Evolutionary conservation across 306 rosid species (phyloP).

Genomic region (Pachyrhizus erosus): DNA sequence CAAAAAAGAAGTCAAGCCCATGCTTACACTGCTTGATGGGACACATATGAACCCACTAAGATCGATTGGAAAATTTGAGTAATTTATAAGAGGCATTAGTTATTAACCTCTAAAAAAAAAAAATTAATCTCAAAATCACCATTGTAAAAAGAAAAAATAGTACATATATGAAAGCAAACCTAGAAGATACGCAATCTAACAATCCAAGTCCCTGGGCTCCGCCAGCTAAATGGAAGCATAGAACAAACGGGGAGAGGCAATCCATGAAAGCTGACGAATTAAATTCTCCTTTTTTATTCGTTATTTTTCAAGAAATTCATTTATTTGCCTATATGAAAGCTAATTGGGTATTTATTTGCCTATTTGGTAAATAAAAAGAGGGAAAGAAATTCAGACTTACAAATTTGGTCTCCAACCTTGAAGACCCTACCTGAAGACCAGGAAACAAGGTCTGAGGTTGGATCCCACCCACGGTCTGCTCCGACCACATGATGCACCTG

Average conservation of each 20-base stretch:
- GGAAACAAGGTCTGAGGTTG: slow-evolving; percentile 55
- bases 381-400: slow-evolving; percentile 49
- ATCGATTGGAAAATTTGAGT: too few relatives aligned
- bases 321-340: too few relatives aligned
- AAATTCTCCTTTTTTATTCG: neutral
- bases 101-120: too few relatives aligned
- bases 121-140: too few relatives aligned
- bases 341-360: neutral
- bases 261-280: neutral
- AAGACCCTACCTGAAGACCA: slow-evolving; percentile 71
- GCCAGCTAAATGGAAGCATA: neutral
- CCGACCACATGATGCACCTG: slow-evolving; percentile 81
- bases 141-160: too few relatives aligned
- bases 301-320: neutral
- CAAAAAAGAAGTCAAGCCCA: neutral
- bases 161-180: neutral
- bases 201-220: neutral
- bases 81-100: too few relatives aligned
- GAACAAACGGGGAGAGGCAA: neutral
- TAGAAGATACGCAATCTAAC: neutral
- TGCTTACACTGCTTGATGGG: neutral
- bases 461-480: slow-evolving; percentile 91
- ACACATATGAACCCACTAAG: too few relatives aligned
- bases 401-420: slow-evolving; percentile 78
- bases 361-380: neutral